These are phyloP conservation scores for Globisporangium radiosum DNA, from an alignment of 352 stramenopile species.

Conservation along the genomic window DNA sequence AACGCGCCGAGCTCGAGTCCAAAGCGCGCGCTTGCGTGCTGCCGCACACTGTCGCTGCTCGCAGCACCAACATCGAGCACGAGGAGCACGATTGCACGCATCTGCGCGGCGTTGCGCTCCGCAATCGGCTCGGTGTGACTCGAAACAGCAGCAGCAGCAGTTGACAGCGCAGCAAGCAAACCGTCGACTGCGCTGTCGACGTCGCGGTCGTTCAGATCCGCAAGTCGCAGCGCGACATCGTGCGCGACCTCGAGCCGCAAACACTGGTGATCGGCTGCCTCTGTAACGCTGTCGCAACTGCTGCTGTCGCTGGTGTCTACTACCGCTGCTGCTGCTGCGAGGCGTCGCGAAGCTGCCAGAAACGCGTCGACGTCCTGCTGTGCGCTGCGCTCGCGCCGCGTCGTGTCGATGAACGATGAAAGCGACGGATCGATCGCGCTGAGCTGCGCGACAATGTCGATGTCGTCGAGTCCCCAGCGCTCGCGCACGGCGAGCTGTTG, in stretches of 20 bases:
- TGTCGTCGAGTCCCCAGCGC: slow-evolving; percentile 25
- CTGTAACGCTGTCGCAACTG: not conserved
- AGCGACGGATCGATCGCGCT: slow-evolving; percentile 9
- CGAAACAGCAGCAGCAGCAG: not conserved
- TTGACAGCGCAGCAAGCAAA: slow-evolving; percentile 18
- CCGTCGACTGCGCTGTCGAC: slow-evolving; percentile 1
- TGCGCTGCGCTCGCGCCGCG: slow-evolving; percentile 19
- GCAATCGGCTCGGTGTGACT: not conserved
- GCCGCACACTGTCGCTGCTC: not conserved
- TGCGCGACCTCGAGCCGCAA: slow-evolving; percentile 19
- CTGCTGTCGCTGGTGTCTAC: not conserved
- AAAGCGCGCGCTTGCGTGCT: not conserved
- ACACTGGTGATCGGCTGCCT: slow-evolving; percentile 1
- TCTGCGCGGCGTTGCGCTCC: slow-evolving; percentile 9
- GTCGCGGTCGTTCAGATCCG: slow-evolving; percentile 9
- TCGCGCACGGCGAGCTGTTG: slow-evolving; percentile 19
- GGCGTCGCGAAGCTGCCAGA: slow-evolving; percentile 7
- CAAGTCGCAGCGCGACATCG: slow-evolving; percentile 22
- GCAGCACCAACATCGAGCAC: slow-evolving; percentile 9
- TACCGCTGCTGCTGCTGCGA: slow-evolving; percentile 3
- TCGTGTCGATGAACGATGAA: slow-evolving; percentile 18
- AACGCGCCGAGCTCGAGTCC: not conserved
- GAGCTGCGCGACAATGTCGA: slow-evolving; percentile 19
- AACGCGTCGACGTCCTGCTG: slow-evolving; percentile 23
- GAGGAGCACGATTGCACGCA: slow-evolving; percentile 21